Base-by-base conservation (phyloP, 805 yeast species). In the Metschnikowia bowlesiae region DNA sequence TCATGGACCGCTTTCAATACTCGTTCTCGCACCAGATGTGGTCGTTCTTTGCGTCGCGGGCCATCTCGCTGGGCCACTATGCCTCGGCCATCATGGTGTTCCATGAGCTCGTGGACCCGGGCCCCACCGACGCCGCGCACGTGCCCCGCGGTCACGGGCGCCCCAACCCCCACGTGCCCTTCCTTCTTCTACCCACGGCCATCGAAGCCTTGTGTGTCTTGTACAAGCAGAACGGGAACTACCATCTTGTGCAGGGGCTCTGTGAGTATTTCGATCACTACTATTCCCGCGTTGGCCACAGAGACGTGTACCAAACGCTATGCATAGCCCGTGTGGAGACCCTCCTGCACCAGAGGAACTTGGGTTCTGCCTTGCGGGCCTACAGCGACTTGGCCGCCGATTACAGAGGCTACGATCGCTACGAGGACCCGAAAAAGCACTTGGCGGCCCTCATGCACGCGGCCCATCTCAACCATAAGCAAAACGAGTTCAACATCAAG, bases 261-360 rank as follows among this genome's bases (percentile, higher is more conserved):
- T 43, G 63, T 1, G 56, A 52, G 13, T 73, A 73, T 51, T 72
- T 72, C 58, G 67, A 66, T 54, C 56, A 74, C 34, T 73, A 64
- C 50, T 73, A 69, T 56, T 71, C 75, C 1, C 63, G 64, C 43
- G 51, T 59, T 16, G 63, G 68, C 30, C 70, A 72, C 53, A 51
- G 61, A 37, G 48, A 41, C 6, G 61, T 62, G 2, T 71, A 63
- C 53, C 67, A 67, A 49, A 42, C 65, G 2, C 54, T 73, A 16
- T 52, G 55, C 16, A 57, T 69, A 2, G 52, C 62, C 2, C 48
- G 62, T 16, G 68, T 73, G 22, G 77, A 73, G 55, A 59, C 70
- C 0, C 60, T 62, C 41, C 59, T 73, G 32, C 39, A 48, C 13
- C 39, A 50, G 6, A 65, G 62, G 0, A 59, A 65, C 44, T 42